A percentile compares a stretch with the other conserved stretches of the same genome.
These are phyloP conservation scores for Lactuca saligna DNA, from an alignment of 129 eudicot genomes.

Conservation along the genomic window DNA sequence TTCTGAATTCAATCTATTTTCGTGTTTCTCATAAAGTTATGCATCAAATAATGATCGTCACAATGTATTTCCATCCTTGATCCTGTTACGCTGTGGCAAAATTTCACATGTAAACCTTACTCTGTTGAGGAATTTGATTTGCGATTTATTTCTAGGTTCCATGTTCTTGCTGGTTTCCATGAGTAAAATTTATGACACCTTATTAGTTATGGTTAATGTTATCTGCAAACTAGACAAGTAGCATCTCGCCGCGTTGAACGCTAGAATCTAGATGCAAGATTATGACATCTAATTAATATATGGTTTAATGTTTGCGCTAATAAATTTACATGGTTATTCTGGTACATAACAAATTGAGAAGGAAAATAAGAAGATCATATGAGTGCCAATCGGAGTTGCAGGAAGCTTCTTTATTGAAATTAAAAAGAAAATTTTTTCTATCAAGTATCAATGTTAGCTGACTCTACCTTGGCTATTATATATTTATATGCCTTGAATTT, in stretches of 20 bases:
- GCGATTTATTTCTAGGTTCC: not conserved
- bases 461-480: too few species aligned
- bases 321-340: not conserved
- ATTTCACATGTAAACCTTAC: not conserved
- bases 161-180: too few species aligned
- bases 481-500: too few species aligned
- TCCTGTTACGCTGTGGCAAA: not conserved
- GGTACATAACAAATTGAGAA: too few species aligned
- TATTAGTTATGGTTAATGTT: not conserved
- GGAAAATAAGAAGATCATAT: too few species aligned
- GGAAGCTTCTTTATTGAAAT: too few species aligned
- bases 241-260: not conserved
- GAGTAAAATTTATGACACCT: too few species aligned
- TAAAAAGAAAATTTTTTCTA: too few species aligned
- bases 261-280: conserved; percentile 6
- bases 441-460: too few species aligned
- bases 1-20: not conserved
- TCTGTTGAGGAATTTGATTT: not conserved
- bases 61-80: not conserved
- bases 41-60: not conserved
- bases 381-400: too few species aligned
- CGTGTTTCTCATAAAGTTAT: not conserved
- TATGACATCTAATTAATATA: conserved; percentile 5
- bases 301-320: not conserved
- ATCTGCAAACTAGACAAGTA: not conserved